Percentiles rank a stretch among this genome's conserved stretches.
Conservation (phyloP, 257 asterid genomes). For the Capsicum pubescens region DNA sequence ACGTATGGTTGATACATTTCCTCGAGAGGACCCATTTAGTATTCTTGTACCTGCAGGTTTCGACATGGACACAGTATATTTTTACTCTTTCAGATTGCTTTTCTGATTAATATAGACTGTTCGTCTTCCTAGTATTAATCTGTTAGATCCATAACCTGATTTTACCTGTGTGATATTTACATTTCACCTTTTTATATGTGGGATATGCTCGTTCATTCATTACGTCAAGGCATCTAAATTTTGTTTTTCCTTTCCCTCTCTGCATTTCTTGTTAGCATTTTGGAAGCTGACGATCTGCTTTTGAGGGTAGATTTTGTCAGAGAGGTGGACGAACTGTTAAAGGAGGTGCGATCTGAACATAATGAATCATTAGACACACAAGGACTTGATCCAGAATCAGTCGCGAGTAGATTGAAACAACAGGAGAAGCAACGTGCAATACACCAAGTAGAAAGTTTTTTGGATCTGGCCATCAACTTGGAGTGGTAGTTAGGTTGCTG, state of each 20-base stretch:
- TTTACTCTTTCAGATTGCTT: background rate
- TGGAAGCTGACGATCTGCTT: conserved; percentile 70
- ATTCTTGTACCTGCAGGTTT: conserved; percentile 91
- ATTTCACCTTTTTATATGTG: background rate
- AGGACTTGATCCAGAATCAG: conserved; percentile 76
- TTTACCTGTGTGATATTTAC: background rate
- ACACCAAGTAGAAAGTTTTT: conserved; percentile 67
- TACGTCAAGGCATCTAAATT: background rate
- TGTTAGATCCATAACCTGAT: background rate
- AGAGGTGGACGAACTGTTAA: conserved; percentile 74
- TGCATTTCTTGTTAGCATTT: conserved; percentile 49
- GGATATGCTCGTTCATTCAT: background rate
- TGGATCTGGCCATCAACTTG: conserved; percentile 59
- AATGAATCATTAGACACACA: conserved; percentile 42
- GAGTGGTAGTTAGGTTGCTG: no score
- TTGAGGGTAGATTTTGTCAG: conserved; percentile 83
- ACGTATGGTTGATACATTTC: conserved; percentile 80
- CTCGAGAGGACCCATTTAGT: conserved; percentile 95
- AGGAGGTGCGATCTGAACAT: conserved; percentile 62
- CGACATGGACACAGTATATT: conserved; percentile 75
- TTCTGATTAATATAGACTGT: background rate
- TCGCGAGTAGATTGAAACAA: conserved; percentile 70
- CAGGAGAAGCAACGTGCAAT: conserved; percentile 89
- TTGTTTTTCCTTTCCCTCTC: background rate
- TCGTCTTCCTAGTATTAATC: background rate